Evolutionary conservation across 1,284 basidiomycete genomes (phyloP).

Genomic region (Apiotrichum mycotoxinovorans): DNA sequence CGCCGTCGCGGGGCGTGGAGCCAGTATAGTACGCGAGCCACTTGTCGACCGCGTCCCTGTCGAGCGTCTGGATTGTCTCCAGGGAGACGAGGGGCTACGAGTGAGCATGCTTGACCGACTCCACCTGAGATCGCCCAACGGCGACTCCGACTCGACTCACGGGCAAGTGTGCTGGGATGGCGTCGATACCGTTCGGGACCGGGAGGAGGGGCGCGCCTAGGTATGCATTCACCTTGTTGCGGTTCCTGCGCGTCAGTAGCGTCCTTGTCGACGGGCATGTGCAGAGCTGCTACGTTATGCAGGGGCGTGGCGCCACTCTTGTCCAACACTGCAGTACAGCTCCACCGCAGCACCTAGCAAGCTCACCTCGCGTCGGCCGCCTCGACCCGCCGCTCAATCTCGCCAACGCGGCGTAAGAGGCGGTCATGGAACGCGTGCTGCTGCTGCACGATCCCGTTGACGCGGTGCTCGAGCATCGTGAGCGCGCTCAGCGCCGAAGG

Average conservation of each 20-base stretch:
- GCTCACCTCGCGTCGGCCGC: conserved; percentile 11
- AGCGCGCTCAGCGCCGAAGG: neutral
- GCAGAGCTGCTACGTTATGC: no score
- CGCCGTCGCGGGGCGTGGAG: neutral
- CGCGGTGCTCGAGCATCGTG: conserved; percentile 8
- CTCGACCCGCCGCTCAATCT: neutral
- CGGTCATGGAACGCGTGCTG: conserved; percentile 14
- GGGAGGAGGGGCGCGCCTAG: conserved; percentile 10
- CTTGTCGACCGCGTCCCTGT: neutral
- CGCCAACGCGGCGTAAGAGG: neutral
- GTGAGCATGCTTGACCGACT: neutral
- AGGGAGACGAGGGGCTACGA: conserved; percentile 13
- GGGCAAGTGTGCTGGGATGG: conserved; percentile 6
- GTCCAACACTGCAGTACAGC: neutral
- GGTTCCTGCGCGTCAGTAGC: conserved; percentile 10
- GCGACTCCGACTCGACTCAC: no score
- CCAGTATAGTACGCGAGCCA: conserved; percentile 21
- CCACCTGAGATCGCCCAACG: no score
- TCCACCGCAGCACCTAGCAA: neutral
- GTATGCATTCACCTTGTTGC: conserved; percentile 12
- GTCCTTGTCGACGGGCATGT: no score
- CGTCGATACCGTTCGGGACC: conserved; percentile 9
- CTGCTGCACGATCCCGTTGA: conserved; percentile 5
- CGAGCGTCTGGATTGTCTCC: conserved; percentile 5
- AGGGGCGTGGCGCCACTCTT: neutral